A percentile compares a stretch with the other conserved stretches of the same genome.
phyloP scores from a whole-genome alignment of 2,329 filamentous ascomycete species.

The Penicillium expansum region DNA sequence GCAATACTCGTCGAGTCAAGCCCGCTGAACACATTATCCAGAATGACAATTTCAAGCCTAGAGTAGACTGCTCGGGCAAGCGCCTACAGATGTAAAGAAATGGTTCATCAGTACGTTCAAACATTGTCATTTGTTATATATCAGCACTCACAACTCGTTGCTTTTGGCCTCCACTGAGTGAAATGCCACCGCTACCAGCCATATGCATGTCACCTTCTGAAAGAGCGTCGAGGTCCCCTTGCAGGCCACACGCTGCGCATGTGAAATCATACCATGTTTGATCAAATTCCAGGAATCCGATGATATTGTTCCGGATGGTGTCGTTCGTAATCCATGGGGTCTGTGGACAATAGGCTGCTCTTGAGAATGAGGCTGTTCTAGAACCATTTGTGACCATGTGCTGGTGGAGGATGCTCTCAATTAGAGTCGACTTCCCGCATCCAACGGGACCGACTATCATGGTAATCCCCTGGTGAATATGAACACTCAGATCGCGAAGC shows the following conservation, averaged over 20 bases:
- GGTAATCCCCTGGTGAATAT: not conserved
- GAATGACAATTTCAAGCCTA: not conserved
- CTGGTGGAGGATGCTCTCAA: constrained; percentile 5
- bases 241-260: constrained; percentile 21
- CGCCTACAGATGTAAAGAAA: not conserved
- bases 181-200: constrained; percentile 43
- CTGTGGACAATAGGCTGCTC: constrained; percentile 62
- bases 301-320: constrained; percentile 73
- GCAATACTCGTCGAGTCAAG: constrained; percentile 1
- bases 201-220: constrained; percentile 33
- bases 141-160: constrained; percentile 27
- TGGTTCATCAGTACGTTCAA: not conserved
- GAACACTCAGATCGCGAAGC: not conserved
- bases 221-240: constrained; percentile 25
- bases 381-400: not conserved
- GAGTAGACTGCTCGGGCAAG: constrained; percentile 12
- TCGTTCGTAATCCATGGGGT: constrained; percentile 90
- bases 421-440: constrained; percentile 15
- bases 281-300: constrained; percentile 65
- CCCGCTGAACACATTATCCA: constrained; percentile 10
- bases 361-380: not conserved
- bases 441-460: constrained; percentile 13
- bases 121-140: not conserved
- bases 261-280: constrained; percentile 19
- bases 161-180: constrained; percentile 46